Percentiles rank a stretch among this genome's conserved stretches.
Conservation (phyloP, 306 rosid genomes). For the Casuarina equisetifolia region DNA sequence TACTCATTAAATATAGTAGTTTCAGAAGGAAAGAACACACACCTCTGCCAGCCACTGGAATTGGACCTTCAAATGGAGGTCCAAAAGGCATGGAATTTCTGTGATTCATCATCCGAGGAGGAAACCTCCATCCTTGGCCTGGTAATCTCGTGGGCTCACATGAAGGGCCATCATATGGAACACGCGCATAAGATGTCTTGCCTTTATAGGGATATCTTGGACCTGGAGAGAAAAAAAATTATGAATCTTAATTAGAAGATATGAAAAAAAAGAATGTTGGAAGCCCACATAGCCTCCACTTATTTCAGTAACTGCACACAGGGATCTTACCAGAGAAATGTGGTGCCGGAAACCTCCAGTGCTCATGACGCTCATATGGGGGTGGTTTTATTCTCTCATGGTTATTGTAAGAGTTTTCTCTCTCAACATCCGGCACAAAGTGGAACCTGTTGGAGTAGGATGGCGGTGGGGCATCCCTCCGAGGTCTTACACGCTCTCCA, state of each 20-base stretch:
- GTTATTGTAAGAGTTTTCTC: constrained; percentile 69
- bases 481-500: constrained; percentile 61
- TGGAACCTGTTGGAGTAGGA: constrained; percentile 66
- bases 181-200: constrained; percentile 40
- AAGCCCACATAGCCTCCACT: neutral
- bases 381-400: constrained; percentile 81
- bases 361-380: constrained; percentile 57
- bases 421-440: constrained; percentile 55
- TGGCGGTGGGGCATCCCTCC: constrained; percentile 61
- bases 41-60: constrained; percentile 78
- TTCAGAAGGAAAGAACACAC: neutral
- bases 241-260: constrained; percentile 7
- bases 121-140: constrained; percentile 78
- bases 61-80: constrained; percentile 79
- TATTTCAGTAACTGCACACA: neutral
- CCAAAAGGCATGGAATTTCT: constrained; percentile 64
- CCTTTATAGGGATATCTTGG: constrained; percentile 63
- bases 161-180: constrained; percentile 67
- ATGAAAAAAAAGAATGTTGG: constrained; percentile 11
- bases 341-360: constrained; percentile 70
- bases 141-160: constrained; percentile 65
- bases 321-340: constrained; percentile 53
- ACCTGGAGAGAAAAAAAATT: constrained; percentile 43
- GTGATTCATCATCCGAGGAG: constrained; percentile 62
- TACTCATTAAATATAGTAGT: neutral